These are phyloP conservation scores for Psilocybe subaeruginosa DNA, from an alignment of 768 basidiomycete genomes.

Conservation along the genomic window DNA sequence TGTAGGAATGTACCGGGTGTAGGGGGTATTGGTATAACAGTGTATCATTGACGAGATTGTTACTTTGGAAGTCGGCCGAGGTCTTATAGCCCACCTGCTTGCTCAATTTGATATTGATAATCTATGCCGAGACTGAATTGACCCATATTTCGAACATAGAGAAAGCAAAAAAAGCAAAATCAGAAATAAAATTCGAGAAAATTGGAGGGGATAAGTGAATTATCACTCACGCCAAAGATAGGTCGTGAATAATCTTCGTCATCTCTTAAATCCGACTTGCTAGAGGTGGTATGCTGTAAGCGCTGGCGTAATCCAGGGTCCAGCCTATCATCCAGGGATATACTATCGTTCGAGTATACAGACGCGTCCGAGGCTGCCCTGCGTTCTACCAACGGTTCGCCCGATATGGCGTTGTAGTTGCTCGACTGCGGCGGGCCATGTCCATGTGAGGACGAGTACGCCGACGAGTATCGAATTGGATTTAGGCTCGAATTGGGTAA, in stretches of 20 bases:
- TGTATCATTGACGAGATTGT: too few species aligned
- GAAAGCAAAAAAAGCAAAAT: neutral
- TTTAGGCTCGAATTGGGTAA: neutral
- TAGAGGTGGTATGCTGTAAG: conserved; percentile 31
- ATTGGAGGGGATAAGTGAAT: neutral
- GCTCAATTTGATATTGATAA: too few species aligned
- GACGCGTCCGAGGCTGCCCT: conserved; percentile 29
- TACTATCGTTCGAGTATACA: conserved; percentile 35
- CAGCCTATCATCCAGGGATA: conserved; percentile 41
- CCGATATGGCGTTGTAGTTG: neutral
- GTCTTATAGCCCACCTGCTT: too few species aligned
- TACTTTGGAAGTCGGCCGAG: too few species aligned
- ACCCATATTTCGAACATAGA: too few species aligned
- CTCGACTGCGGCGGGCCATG: neutral
- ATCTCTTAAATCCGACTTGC: conserved; percentile 40
- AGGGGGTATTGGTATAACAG: too few species aligned
- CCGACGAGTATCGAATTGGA: conserved; percentile 3
- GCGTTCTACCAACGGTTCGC: conserved; percentile 2
- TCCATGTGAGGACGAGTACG: neutral
- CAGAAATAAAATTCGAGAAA: neutral
- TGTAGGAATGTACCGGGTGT: too few species aligned
- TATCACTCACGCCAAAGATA: conserved; percentile 51
- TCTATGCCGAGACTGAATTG: too few species aligned
- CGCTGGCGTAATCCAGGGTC: conserved; percentile 46
- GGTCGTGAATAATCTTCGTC: conserved; percentile 59